Conservation (phyloP, 306 rosid genomes). For the Fragaria iinumae region DNA sequence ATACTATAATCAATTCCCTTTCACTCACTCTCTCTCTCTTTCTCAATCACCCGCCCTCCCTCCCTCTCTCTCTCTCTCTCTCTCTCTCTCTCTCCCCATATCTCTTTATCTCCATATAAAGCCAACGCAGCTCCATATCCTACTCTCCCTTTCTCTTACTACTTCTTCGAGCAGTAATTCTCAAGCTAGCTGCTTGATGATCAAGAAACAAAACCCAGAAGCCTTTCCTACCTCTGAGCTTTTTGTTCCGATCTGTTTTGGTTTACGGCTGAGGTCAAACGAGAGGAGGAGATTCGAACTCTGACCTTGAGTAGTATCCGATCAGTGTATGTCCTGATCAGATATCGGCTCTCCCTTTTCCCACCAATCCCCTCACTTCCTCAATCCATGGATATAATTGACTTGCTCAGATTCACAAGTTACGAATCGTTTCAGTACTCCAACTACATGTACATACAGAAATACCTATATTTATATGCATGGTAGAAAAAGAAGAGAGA, state of each 20-base stretch:
- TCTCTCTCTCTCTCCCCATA: constrained; percentile 18
- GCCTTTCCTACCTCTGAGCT: background rate
- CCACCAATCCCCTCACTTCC: constrained; percentile 5
- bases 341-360: background rate
- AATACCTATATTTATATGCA: constrained; percentile 6
- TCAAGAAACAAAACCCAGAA: background rate
- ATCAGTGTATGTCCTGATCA: background rate
- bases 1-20: constrained; percentile 32
- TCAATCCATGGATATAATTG: constrained; percentile 2
- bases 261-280: background rate
- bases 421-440: background rate
- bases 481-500: background rate
- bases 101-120: constrained; percentile 27
- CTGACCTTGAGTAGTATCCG: background rate
- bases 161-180: constrained; percentile 20
- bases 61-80: constrained; percentile 13
- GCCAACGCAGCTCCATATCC: constrained; percentile 26
- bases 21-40: constrained; percentile 29
- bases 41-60: constrained; percentile 22
- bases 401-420: constrained; percentile 1
- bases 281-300: background rate
- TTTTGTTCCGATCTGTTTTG: background rate
- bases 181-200: background rate
- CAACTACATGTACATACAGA: background rate
- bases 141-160: constrained; percentile 15